A percentile compares a stretch with the other conserved stretches of the same genome.
Evolutionary conservation across 1,139 yeast species (phyloP).

Genomic region (Tardiomyces digboiensis): DNA sequence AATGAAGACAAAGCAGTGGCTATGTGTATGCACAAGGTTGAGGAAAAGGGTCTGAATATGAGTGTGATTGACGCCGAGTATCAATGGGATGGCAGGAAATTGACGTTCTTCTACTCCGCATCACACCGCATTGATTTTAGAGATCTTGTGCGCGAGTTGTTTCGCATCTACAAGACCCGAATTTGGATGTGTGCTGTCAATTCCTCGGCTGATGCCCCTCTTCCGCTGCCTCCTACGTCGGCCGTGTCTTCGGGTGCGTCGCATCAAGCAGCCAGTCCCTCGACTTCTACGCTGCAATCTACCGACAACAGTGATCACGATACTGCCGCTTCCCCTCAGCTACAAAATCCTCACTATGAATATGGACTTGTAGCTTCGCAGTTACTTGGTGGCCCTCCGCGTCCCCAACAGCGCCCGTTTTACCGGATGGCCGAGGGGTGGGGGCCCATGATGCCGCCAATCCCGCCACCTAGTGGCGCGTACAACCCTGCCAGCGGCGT

Average conservation of each 20-base stretch:
- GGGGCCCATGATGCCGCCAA: neutral
- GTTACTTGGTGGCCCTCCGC: neutral
- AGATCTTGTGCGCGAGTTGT: constrained; percentile 82
- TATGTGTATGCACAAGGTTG: constrained; percentile 48
- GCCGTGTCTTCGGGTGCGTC: neutral
- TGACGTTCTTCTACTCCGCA: constrained; percentile 83
- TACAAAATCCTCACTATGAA: neutral
- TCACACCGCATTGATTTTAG: constrained; percentile 85
- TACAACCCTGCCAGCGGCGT: neutral
- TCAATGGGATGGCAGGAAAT: constrained; percentile 89
- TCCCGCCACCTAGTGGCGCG: neutral
- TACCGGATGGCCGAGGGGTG: neutral
- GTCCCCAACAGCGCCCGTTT: neutral
- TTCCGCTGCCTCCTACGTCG: neutral
- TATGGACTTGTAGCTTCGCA: neutral
- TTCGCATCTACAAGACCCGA: constrained; percentile 89
- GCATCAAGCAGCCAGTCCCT: neutral
- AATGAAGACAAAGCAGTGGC: constrained; percentile 71
- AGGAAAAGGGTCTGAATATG: constrained; percentile 38
- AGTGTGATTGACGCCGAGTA: constrained; percentile 70
- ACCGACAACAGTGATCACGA: neutral
- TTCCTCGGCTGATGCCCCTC: constrained; percentile 1
- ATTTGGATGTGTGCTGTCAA: constrained; percentile 93
- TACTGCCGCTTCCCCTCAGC: neutral
- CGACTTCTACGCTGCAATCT: neutral